A percentile compares a stretch with the other conserved stretches of the same genome.
Conservation (phyloP, 768 basidiomycete genomes). For the Phanerochaete carnosa region DNA sequence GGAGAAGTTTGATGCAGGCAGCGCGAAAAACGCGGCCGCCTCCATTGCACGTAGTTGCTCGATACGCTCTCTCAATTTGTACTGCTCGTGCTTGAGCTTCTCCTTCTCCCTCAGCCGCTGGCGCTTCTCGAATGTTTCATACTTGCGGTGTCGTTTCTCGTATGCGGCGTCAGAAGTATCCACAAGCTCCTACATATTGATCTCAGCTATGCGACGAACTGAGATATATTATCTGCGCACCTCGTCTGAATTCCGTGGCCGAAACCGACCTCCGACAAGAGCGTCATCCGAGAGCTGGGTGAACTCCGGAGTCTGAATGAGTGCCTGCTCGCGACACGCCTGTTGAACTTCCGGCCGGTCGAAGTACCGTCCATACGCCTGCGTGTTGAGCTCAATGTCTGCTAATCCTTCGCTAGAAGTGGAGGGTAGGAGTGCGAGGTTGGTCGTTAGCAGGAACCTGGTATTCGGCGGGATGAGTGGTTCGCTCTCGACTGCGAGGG, state of each 20-base stretch:
- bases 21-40: constrained; percentile 58
- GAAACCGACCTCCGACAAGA: constrained; percentile 63
- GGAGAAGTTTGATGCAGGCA: constrained; percentile 60
- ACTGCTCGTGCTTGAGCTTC: constrained; percentile 87
- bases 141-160: constrained; percentile 80
- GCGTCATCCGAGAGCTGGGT: constrained; percentile 43
- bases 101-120: constrained; percentile 86
- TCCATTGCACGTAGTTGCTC: constrained; percentile 81
- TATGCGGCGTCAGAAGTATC: constrained; percentile 83
- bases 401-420: constrained; percentile 33
- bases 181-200: constrained; percentile 39
- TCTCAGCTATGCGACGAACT: background rate
- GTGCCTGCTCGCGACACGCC: constrained; percentile 62
- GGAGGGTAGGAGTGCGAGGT: constrained; percentile 49
- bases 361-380: constrained; percentile 71
- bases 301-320: constrained; percentile 80
- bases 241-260: constrained; percentile 66
- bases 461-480: constrained; percentile 66
- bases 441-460: constrained; percentile 71
- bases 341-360: constrained; percentile 73
- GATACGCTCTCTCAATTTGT: constrained; percentile 86
- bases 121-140: constrained; percentile 83
- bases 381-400: constrained; percentile 46
- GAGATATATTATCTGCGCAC: constrained; percentile 41
- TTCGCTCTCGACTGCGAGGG: constrained; percentile 59